phyloP scores from a whole-genome alignment of 495 filamentous ascomycete genomes.

The Elaphomyces granulatus region DNA sequence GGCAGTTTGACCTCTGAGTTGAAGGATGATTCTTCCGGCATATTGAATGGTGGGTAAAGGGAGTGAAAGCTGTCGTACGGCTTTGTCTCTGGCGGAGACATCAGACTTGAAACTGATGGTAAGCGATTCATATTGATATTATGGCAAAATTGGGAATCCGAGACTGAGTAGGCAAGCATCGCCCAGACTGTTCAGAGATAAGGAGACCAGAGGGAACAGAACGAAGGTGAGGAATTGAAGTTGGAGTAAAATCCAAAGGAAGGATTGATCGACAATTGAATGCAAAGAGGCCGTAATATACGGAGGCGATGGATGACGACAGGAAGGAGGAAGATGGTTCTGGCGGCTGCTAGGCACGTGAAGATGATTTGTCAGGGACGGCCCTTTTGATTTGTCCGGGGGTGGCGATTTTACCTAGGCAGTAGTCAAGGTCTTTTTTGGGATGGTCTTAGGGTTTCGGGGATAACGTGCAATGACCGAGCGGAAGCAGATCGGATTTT shows the following conservation, averaged over 20 bases:
- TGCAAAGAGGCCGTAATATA: constrained; percentile 2
- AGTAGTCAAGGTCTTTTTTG: too few species aligned
- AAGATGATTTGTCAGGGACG: constrained; percentile 27
- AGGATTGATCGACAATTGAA: constrained; percentile 1
- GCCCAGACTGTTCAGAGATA: too few species aligned
- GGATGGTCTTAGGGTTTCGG: neutral
- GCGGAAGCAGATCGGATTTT: too few species aligned
- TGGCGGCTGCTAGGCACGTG: constrained; percentile 20
- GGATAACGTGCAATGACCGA: neutral
- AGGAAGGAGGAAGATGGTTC: constrained; percentile 17
- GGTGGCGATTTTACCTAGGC: too few species aligned
- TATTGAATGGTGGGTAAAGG: constrained; percentile 21
- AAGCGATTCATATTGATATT: constrained; percentile 38
- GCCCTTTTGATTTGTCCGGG: constrained; percentile 19
- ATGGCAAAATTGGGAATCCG: too few species aligned
- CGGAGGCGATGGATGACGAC: constrained; percentile 26
- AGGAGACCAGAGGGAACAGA: too few species aligned
- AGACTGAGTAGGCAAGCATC: too few species aligned
- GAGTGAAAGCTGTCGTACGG: constrained; percentile 46
- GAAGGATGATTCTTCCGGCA: constrained; percentile 17
- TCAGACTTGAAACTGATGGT: constrained; percentile 44
- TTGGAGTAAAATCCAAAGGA: neutral
- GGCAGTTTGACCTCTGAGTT: constrained; percentile 31
- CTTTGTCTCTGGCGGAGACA: constrained; percentile 60
- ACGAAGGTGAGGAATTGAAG: too few species aligned